Base-by-base conservation (phyloP, 495 filamentous ascomycete genomes). In the Penicillium steckii region DNA sequence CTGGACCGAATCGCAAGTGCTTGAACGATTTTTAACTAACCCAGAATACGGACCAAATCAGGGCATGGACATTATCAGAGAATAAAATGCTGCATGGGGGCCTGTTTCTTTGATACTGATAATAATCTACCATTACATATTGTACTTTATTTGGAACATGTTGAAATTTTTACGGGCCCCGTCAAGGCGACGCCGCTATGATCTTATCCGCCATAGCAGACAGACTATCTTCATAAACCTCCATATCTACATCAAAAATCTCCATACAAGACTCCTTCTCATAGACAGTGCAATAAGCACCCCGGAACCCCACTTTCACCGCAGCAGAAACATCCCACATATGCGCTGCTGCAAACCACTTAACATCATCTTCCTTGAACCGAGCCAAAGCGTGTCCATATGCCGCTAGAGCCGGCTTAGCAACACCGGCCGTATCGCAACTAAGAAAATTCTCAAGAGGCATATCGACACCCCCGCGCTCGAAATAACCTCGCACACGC, bases 321-420 rank as follows among this genome's bases (percentile, higher is more conserved):
- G 70, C 70, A 17, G 68, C 70, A 8, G 57, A 45, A n/a, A 67
- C 66, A 65, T 73, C 70, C 70, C 70, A 73, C 68, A 70, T 71
- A 58, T 73, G 70, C 3, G 68, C 70, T 9, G 70, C 70, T 3
- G 62, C 70, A 56, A 71, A 69, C 66, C 66, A 69, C 51, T 62
- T 65, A 8, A 44, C 50, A 37, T 65, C 62, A 4, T 49, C 47
- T 2, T 44, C 25, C 7, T 44, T 47, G 33, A 59, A 55, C 10
- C 26, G 43, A 8, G 44, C 51, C 10, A 59, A 35, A 19, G 48
- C 45, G 19, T 61, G 56, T 35, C 43, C 46, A 52, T 76, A 75
- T 3, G 66, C 65, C 9, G 29, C 61, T 19, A 69, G 35, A 0
- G 65, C 62, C 1, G 72, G 70, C 51, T 74, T 73, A 17, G 62